Base-by-base conservation (phyloP, 2,329 filamentous ascomycete species). In the Phymatotrichopsis omnivora region DNA sequence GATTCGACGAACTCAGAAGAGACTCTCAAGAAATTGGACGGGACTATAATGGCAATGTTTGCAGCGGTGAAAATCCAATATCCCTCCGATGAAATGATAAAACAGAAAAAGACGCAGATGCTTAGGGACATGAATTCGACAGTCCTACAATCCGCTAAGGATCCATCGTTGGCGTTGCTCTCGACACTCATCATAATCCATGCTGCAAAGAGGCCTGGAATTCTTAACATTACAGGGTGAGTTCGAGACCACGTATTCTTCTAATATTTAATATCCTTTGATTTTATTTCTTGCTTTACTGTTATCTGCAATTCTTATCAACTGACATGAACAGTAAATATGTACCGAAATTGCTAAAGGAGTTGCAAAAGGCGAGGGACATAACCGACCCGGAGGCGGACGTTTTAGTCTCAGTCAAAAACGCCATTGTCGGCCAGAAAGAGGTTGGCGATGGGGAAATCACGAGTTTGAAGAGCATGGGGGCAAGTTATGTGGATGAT, bases 141-240 rank as follows among this genome's bases (percentile, higher is more conserved):
- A 55, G 34, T 43, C 57, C 7, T 49, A 51, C 17, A 54, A 34
- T 23, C n/a, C n/a, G 42, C 53, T 14, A 47, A 46, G 14, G 55
- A 57, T 29, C 43, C 38, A 23, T 56, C 55, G 1, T 27, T 58
- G 29, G 52, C 52, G 41, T 46, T 58, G 38, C 47, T 57, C 41
- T 47, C 56, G 20, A 50, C 44, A 34, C 46, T 56, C 42, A 53
- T 55, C 41, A 48, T 58, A 45, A 34, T 57, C 27, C 50, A 54
- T 45, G 55, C 56, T 16, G 48, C 46, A 19, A 45, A 49, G 20
- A 47, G 40, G 22, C 45, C 47, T 41, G 56, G 56, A 16, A 45
- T 58, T 20, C 39, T 58, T 28, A 53, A 55, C 49, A 50, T 54
- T 38, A 53, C 55, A 35, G 56, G 56, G 56, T 58, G 56, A 25